A percentile compares a stretch with the other conserved stretches of the same genome.
phyloP scores from a whole-genome alignment of 1,284 basidiomycete species.

The Cryptococcus depauperatus region DNA sequence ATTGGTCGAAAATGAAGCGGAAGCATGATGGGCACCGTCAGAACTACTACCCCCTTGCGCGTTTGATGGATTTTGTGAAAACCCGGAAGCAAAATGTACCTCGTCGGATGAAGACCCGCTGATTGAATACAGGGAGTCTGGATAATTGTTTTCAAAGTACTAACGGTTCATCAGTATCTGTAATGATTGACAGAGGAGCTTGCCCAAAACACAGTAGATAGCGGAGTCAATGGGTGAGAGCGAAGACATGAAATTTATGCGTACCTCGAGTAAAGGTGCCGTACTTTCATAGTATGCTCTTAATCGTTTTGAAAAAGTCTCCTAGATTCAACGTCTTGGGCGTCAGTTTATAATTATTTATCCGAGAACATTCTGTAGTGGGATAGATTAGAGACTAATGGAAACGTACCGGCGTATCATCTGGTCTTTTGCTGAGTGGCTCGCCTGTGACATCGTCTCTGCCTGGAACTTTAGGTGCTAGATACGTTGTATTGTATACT shows the following conservation, averaged over 20 bases:
- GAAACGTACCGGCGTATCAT: conserved; percentile 84
- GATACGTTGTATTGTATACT: conserved; percentile 87
- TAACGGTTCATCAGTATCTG: too few relatives aligned
- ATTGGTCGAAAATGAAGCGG: conserved; percentile 6
- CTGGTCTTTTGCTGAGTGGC: conserved; percentile 74
- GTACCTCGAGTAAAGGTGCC: conserved; percentile 61
- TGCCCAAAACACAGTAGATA: too few relatives aligned
- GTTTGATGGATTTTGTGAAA: conserved; percentile 10
- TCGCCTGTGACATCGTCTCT: conserved; percentile 90
- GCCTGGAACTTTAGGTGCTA: conserved; percentile 77
- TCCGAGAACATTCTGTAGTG: too few relatives aligned
- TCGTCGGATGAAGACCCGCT: conserved; percentile 79
- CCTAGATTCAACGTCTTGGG: conserved; percentile 50
- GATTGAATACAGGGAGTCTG: conserved; percentile 61
- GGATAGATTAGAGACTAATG: too few relatives aligned
- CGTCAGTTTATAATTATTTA: too few relatives aligned
- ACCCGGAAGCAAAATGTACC: too few relatives aligned
- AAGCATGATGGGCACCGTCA: conserved; percentile 7
- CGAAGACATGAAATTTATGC: conserved; percentile 7
- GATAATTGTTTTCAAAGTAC: conserved; percentile 59
- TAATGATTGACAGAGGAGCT: too few relatives aligned
- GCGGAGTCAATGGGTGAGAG: not conserved
- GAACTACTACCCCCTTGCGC: not conserved
- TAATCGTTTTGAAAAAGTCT: conserved; percentile 73
- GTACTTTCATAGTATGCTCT: conserved; percentile 79